Percentiles rank a stretch among this genome's conserved stretches.
Evolutionary conservation across 2,329 filamentous ascomycete genomes (phyloP).

Genomic region (Aspergillus texensis): DNA sequence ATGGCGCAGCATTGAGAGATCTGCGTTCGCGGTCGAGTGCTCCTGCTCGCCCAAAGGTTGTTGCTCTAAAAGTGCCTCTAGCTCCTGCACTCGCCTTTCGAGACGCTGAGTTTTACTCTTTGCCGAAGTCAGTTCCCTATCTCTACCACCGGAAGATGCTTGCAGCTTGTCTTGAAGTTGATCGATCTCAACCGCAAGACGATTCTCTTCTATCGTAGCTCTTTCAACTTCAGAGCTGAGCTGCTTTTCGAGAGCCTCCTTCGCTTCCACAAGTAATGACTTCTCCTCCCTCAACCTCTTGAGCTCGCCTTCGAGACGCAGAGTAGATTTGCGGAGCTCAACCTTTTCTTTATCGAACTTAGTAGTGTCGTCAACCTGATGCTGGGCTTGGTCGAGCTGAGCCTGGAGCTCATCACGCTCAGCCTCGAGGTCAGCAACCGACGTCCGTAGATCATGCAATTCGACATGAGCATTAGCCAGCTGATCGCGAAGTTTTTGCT

Average conservation of each 20-base stretch:
- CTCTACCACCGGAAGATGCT: constrained; percentile 41
- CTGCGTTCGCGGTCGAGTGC: constrained; percentile 40
- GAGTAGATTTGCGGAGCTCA: constrained; percentile 67
- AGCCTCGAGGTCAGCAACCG: constrained; percentile 60
- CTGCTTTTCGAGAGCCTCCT: constrained; percentile 62
- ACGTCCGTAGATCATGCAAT: constrained; percentile 60
- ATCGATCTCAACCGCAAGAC: constrained; percentile 54
- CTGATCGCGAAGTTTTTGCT: constrained; percentile 65
- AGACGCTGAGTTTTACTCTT: constrained; percentile 67
- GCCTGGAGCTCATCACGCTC: constrained; percentile 69
- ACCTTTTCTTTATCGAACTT: constrained; percentile 69
- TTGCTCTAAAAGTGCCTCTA: constrained; percentile 57
- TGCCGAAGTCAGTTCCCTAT: constrained; percentile 54
- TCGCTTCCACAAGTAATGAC: constrained; percentile 58
- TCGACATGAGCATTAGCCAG: constrained; percentile 63
- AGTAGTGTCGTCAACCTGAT: constrained; percentile 60
- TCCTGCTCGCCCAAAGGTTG: constrained; percentile 48
- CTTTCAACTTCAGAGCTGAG: constrained; percentile 68
- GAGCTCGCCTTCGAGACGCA: constrained; percentile 69
- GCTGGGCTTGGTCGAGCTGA: constrained; percentile 59
- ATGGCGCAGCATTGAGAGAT: constrained; percentile 63
- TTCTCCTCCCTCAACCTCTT: constrained; percentile 68
- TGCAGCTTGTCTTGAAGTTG: constrained; percentile 56
- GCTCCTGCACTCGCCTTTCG: constrained; percentile 57
- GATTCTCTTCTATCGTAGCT: constrained; percentile 67